Base-by-base conservation (phyloP, 768 basidiomycete genomes). In the Naganishia onofrii region DNA sequence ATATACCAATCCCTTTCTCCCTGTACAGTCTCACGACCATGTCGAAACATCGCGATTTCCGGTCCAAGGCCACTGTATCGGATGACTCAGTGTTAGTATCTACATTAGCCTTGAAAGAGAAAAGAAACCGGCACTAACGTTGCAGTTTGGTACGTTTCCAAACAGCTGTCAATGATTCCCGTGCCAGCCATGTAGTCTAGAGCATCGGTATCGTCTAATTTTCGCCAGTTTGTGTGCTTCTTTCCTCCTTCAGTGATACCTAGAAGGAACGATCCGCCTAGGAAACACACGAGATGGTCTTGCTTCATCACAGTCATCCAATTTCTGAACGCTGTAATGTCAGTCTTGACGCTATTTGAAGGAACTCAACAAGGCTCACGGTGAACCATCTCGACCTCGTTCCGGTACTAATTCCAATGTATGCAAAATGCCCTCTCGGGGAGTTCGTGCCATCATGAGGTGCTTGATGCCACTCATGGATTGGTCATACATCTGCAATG, bases 261-360 rank as follows among this genome's bases (percentile, higher is more conserved):
- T 2, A 98, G 86, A 85, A 98, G 88, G 68, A 98, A 86, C 0
- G 91, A 91, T 3, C 93, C 94, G 23, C 89, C 92, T 38, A 98
- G 83, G 86, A 96, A 98, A 82, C 94, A 97, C 3, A 91, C 93
- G 38, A 98, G 86, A 78, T 96, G 94, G 77, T 98, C 94, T 83
- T 97, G 94, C 78, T 96, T 95, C 12, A 90, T 90, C 12, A 84
- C 84, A 31, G 90, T 82, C 21, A 86, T 85, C 92, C 91, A 93
- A 38, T 83, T 82, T 29, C 90, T 91, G 73, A 19, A 64, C 54
- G 13, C 52, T 34, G 12, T 26, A 60, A 32, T 21, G 23, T 15
- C 23, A 26, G 21, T 29, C 28, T 19, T 3, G 28, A 26, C 21
- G 10, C 19, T 10, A 28, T 31, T 15, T 8, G 21, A 19, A 21